Percentiles rank a stretch among this genome's conserved stretches.
Conservation (phyloP, 805 yeast genomes). For the Starmerella khaoyaiensis region DNA sequence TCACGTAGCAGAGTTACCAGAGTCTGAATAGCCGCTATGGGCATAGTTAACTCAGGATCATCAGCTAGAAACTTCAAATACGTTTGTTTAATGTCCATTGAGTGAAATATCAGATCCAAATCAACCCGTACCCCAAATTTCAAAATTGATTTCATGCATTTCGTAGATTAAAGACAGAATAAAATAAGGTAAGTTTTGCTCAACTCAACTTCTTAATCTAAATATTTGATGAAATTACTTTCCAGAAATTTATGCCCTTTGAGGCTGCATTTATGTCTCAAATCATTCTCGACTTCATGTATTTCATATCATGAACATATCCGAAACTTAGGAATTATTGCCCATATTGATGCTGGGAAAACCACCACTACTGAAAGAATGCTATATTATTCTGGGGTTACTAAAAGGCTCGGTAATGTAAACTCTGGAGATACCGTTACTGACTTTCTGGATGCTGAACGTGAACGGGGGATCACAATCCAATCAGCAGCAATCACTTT, state of each 20-base stretch:
- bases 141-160: background rate
- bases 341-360: constrained; percentile 98
- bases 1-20: constrained; percentile 69
- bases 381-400: constrained; percentile 80
- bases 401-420: constrained; percentile 70
- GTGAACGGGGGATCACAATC: constrained; percentile 88
- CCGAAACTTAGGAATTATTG: constrained; percentile 88
- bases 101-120: constrained; percentile 1
- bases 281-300: too few species aligned
- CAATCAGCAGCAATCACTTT: constrained; percentile 92
- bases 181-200: too few species aligned
- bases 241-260: too few species aligned
- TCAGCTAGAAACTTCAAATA: constrained; percentile 71
- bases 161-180: too few species aligned
- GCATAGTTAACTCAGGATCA: constrained; percentile 97
- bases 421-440: constrained; percentile 96
- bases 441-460: constrained; percentile 78
- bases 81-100: constrained; percentile 69
- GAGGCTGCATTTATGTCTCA: too few species aligned
- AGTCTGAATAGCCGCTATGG: constrained; percentile 95
- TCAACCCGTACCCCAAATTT: constrained; percentile 1
- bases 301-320: too few species aligned
- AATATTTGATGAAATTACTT: too few species aligned
- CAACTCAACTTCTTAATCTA: too few species aligned
- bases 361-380: constrained; percentile 95